Base-by-base conservation (phyloP, 768 basidiomycete species). In the Symmetrospora coprosmae region DNA sequence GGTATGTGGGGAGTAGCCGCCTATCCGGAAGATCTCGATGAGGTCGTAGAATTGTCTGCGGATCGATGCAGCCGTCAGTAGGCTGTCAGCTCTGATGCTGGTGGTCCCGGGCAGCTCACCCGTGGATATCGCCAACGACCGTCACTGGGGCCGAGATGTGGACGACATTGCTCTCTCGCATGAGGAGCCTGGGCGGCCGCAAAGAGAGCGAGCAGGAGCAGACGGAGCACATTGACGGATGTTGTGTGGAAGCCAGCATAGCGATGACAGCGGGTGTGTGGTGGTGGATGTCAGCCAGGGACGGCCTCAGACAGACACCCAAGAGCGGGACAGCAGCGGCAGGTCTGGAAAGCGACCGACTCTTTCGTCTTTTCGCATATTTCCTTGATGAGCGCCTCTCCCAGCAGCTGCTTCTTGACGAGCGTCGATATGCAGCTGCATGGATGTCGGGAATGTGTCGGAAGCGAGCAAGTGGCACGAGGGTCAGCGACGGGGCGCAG, bases 341-440 rank as follows among this genome's bases (percentile, higher is more conserved):
- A n/a, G n/a, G n/a, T n/a, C n/a, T n/a, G n/a, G n/a, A n/a, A n/a
- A 21, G 5, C 3, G 19, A n/a, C 45, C 13, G 23, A 50, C 72
- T 99, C 94, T 72, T 97, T 99, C 16, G 92, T 94, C 76, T 97
- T 97, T 71, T 94, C 92, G 78, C 94, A 97, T 80, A 99, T 96
- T 78, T 99, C 92, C 50, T 90, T 84, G 41, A 99, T 73, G 27
- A 97, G 78, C 1, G 88, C 85, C 75, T 97, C 92, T 68, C 91
- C 91, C 4, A 99, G 77, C 14, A 99, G 82, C 66, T 94, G 90
- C 76, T 70, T 70, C 34, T 63, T 64, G 4, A 65, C 49, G 28
- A 70, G 67, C 28, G 43, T 51, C 27, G 55, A 43, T 49, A 70
- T 70, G 31, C 63, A 64, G 53, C 55, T 58, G 31, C 23, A 11